Base-by-base conservation (phyloP, 1,139 yeast genomes). In the Magnusiomyces tetraspermus region DNA sequence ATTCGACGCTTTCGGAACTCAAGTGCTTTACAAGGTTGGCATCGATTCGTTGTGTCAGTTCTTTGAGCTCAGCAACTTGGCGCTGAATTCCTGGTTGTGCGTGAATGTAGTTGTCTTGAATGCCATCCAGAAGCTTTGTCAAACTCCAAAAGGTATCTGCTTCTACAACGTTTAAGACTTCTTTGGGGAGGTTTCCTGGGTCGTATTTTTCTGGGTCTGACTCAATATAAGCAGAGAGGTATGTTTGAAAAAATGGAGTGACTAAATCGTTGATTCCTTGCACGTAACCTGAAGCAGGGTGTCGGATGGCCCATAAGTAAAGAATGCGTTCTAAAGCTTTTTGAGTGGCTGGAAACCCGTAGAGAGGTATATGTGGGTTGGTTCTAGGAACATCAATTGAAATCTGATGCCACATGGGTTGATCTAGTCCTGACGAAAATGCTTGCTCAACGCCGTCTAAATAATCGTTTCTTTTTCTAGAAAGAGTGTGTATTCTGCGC, bases 71-170 rank as follows among this genome's bases (percentile, higher is more conserved):
- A 38, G 78, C 78, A 1, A 92, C 96, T 68, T 92, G 98, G 57
- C 96, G 77, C 48, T 89, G 77, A 54, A 92, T 92, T 1, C 98
- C 99, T 0, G 99, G 99, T 67, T 92, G 99, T 36, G 96, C 96
- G 67, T 90, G 97, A 51, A 94, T 90, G 68, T 90, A 92, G 65
- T 90, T 92, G 67, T 92, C 98, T 58, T 95, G 96, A 56, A 92
- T 92, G 28, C 95, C 95, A 61, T 92, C 98, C 50, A 92, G 74
- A 30, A 92, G 75, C 63, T 92, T 82, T 1, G 96, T 84, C 53
- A 94, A 72, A 67, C 98, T 92, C 98, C 98, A 92, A 70, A 87
- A 92, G 2, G 96, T 82, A 69, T 92, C 99, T 0, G 97, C 97
- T 66, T 92, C 98, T 22, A 92, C 77, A 22, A 75, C 76, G 55